phyloP scores from a whole-genome alignment of 441 rosid genomes.

The Euphorbia schlechtendalii region DNA sequence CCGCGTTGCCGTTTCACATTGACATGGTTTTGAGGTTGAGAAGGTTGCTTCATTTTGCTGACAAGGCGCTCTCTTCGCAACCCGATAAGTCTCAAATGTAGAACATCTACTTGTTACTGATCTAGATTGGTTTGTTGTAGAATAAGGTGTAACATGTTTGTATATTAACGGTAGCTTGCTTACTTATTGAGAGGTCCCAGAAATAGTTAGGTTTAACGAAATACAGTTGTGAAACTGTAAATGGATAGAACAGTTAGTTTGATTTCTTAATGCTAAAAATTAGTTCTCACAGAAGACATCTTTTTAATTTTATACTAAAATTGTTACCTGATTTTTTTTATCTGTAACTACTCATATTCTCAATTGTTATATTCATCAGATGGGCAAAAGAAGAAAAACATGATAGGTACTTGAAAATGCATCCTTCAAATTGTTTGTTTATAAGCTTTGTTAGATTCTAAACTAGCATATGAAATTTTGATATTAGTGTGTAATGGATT shows the following conservation, averaged over 20 bases:
- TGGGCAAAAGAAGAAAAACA: too few species aligned
- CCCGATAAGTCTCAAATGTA: conserved; percentile 54
- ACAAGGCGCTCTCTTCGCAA: conserved; percentile 65
- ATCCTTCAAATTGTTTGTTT: too few species aligned
- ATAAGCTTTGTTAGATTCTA: neutral
- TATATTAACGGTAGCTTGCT: conserved; percentile 14
- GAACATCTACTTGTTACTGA: too few species aligned
- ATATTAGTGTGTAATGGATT: neutral
- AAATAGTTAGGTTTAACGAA: conserved; percentile 26
- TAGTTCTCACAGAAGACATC: conserved; percentile 20
- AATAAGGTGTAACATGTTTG: conserved; percentile 17
- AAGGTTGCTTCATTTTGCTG: conserved; percentile 97
- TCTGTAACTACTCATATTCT: too few species aligned
- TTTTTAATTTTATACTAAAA: too few species aligned
- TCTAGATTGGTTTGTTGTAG: conserved; percentile 17
- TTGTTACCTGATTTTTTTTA: too few species aligned
- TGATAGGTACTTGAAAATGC: too few species aligned
- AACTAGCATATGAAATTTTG: neutral
- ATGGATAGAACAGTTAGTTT: conserved; percentile 23
- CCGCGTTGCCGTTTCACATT: conserved; percentile 87
- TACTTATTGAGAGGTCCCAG: conserved; percentile 13
- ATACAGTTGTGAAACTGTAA: conserved; percentile 17
- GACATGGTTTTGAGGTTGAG: conserved; percentile 96
- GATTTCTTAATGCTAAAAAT: conserved; percentile 1
- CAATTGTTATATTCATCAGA: too few species aligned